phyloP scores from a whole-genome alignment of 1,284 basidiomycete species.

The Puccinia horiana region DNA sequence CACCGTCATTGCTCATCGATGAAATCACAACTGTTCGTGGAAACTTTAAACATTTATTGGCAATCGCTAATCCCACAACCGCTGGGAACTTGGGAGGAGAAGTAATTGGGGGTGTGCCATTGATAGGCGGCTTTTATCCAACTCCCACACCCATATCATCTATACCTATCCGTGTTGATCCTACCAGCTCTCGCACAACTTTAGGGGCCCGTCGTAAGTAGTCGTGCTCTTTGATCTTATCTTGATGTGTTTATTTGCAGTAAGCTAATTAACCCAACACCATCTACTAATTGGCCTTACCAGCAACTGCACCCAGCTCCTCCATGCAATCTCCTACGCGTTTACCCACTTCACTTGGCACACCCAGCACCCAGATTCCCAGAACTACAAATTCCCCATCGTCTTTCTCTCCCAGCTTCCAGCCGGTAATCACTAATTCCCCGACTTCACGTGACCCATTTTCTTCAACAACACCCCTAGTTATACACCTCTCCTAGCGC shows the following conservation, averaged over 20 bases:
- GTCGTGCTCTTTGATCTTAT: background rate
- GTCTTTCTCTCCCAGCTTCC: background rate
- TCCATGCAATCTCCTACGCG: background rate
- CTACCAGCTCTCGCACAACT: conserved; percentile 20
- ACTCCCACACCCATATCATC: conserved; percentile 20
- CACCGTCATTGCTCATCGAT: background rate
- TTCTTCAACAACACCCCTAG: background rate
- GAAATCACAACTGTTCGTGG: conserved; percentile 9
- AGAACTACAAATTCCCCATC: background rate
- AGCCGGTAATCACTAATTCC: background rate
- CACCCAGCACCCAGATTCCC: conserved; percentile 24
- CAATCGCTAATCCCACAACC: conserved; percentile 28
- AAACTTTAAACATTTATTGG: conserved; percentile 35
- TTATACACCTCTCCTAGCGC: background rate
- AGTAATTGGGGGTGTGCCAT: conserved; percentile 23
- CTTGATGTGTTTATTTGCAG: background rate
- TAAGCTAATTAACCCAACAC: background rate
- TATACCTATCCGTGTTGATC: background rate
- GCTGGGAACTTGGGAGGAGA: conserved; percentile 9
- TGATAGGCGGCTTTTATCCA: conserved; percentile 24
- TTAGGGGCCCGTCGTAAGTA: conserved; percentile 22
- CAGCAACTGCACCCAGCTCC: conserved; percentile 22
- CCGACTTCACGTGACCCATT: background rate
- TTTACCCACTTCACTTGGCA: background rate
- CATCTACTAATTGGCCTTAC: background rate